Conservation (phyloP, 352 stramenopile genomes). For the Phytophthora agathidicida region DNA sequence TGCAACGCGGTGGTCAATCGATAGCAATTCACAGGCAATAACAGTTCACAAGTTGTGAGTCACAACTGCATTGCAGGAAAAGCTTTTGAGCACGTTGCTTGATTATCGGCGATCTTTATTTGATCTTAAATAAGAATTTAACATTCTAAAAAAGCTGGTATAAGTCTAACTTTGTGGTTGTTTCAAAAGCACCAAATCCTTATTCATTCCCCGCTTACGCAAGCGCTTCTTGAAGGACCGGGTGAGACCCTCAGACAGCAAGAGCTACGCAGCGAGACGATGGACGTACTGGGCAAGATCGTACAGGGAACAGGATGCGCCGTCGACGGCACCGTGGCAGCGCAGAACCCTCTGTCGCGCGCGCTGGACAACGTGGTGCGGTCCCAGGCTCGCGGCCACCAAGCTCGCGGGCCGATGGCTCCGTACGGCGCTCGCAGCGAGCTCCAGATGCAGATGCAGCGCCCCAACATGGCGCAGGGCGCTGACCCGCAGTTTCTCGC, state of each 20-base stretch:
- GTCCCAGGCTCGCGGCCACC: conserved; percentile 50
- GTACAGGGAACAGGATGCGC: conserved; percentile 80
- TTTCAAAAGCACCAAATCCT: no score
- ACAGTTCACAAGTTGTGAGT: no score
- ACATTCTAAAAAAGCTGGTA: no score
- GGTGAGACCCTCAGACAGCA: not conserved
- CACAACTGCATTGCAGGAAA: no score
- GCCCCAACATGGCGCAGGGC: conserved; percentile 54
- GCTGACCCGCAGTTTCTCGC: conserved; percentile 66
- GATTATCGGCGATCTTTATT: no score
- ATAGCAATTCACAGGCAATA: no score
- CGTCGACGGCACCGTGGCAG: conserved; percentile 83
- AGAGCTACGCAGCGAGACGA: conserved; percentile 21
- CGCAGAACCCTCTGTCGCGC: conserved; percentile 84
- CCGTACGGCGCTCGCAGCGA: conserved; percentile 43
- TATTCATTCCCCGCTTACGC: conserved; percentile 24
- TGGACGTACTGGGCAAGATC: conserved; percentile 88
- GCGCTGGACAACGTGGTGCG: conserved; percentile 81
- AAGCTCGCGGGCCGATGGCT: conserved; percentile 35
- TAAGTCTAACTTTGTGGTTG: no score
- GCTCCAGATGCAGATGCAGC: conserved; percentile 81
- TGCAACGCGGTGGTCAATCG: no score
- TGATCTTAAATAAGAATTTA: no score
- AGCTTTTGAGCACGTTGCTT: no score
- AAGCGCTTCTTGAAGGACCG: conserved; percentile 20